Base-by-base conservation (phyloP, 352 stramenopile species). In the Pythium dissimile region DNA sequence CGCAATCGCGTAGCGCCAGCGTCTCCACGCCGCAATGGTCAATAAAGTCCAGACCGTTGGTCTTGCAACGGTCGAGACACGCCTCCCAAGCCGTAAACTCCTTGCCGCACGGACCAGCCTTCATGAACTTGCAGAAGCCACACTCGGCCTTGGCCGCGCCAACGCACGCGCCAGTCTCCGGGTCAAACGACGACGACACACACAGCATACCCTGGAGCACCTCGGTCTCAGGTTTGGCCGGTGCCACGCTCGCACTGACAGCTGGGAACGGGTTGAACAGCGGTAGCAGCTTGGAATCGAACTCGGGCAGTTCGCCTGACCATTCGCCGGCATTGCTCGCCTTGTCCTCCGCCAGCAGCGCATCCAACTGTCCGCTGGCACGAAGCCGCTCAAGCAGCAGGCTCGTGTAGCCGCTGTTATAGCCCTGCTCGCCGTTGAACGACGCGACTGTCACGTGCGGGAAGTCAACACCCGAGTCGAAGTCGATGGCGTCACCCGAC, bases 81-180 rank as follows among this genome's bases (percentile, higher is more conserved):
- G 77, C 68, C 62, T 95, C 84, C 86, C 86, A 95, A 27, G 78
- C 72, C 35, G 73, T 80, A 62, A 95, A 95, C 63, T 89, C 67
- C 27, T 65, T 65, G 42, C 83, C 85, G 54, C 86, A 95, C 46
- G 86, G 86, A 0, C 86, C 86, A 21, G 82, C 84, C 70, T 94
- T 94, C 84, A 95, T 95, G 65, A 95, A 95, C 67, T 92, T 91
- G 67, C 86, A 95, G 57, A 93, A 95, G 53, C 84, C 85, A 54
- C 86, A 95, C 69, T 95, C 86, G 30, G 82, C 69, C 62, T 95
- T 92, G 41, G 69, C 53, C 9, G 60, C 69, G 1, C 64, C 63
- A n/a, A 64, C 34, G 54, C 84, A 94, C 53, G 69, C 47, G 16
- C 75, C 74, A 9, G 63, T 75, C 27, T 69, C 60, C 1, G 66